These are phyloP conservation scores for Rosa lucieae DNA, from an alignment of 306 rosid genomes.

Conservation along the genomic window DNA sequence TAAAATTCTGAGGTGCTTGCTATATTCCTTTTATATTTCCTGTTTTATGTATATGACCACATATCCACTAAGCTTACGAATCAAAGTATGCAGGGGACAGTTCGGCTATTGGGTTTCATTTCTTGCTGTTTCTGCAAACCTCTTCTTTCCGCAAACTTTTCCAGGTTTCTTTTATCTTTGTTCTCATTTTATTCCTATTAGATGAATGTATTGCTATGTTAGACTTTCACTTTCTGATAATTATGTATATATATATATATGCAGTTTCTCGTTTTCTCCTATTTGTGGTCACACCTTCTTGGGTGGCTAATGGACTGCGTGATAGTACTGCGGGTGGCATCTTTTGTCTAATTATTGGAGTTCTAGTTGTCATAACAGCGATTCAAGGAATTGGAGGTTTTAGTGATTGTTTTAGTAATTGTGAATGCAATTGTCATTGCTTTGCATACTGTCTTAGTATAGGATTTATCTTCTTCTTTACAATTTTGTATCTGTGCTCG, in stretches of 20 bases:
- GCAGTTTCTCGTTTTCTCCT: conserved; percentile 49
- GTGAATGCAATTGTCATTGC: conserved; percentile 21
- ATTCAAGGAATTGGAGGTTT: conserved; percentile 21
- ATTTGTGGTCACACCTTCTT: conserved; percentile 37
- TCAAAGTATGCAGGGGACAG: conserved; percentile 39
- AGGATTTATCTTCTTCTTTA: conserved; percentile 35
- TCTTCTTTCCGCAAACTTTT: conserved; percentile 32
- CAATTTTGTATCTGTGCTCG: conserved; percentile 33
- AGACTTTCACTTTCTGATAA: conserved; percentile 1
- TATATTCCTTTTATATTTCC: background rate
- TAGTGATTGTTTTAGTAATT: conserved; percentile 16
- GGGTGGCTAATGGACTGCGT: conserved; percentile 43
- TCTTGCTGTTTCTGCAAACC: conserved; percentile 37
- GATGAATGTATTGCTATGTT: background rate
- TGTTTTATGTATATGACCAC: background rate
- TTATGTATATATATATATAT: background rate
- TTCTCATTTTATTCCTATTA: background rate
- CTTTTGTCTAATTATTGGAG: conserved; percentile 36
- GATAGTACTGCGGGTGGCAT: conserved; percentile 28
- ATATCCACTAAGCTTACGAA: background rate
- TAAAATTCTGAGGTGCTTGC: conserved; percentile 40
- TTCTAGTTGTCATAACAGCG: conserved; percentile 26
- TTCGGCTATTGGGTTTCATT: conserved; percentile 51
- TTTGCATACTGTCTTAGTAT: conserved; percentile 30
- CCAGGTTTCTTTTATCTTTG: conserved; percentile 28